These are phyloP conservation scores for Komagataella pastoris DNA, from an alignment of 805 yeast genomes.

Conservation along the genomic window DNA sequence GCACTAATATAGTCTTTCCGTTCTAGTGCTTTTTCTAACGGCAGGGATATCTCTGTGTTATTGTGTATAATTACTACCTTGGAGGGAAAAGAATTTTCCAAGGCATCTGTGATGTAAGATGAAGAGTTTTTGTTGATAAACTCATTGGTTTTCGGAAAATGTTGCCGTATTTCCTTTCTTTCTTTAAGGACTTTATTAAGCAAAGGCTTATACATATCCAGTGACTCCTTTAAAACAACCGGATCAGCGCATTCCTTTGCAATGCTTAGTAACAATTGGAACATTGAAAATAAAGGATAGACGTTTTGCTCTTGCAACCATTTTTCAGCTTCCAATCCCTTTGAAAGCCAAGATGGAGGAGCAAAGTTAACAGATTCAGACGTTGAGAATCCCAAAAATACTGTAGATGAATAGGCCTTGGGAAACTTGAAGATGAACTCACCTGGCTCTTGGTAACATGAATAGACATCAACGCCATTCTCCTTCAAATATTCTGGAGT, in stretches of 20 bases:
- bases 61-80: conserved; percentile 26
- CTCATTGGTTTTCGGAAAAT: conserved; percentile 10
- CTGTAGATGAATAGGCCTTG: conserved; percentile 30
- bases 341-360: conserved; percentile 38
- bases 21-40: conserved; percentile 18
- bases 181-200: conserved; percentile 27
- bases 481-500: conserved; percentile 34
- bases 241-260: conserved; percentile 28
- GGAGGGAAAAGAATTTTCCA: conserved; percentile 39
- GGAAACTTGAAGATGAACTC: conserved; percentile 50
- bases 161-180: conserved; percentile 22
- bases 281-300: conserved; percentile 38
- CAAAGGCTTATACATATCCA: conserved; percentile 19
- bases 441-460: conserved; percentile 45
- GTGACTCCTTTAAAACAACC: conserved; percentile 19
- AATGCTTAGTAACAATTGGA: conserved; percentile 32
- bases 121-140: conserved; percentile 14
- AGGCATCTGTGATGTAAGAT: conserved; percentile 34
- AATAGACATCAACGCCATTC: conserved; percentile 32
- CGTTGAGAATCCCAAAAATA: conserved; percentile 43
- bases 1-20: conserved; percentile 3
- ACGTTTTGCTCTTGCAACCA: conserved; percentile 37
- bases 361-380: conserved; percentile 49
- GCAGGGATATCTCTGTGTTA: conserved; percentile 18
- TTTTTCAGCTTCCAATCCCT: conserved; percentile 31